Conservation (phyloP, 1,284 basidiomycete species). For the Boletus smithii region DNA sequence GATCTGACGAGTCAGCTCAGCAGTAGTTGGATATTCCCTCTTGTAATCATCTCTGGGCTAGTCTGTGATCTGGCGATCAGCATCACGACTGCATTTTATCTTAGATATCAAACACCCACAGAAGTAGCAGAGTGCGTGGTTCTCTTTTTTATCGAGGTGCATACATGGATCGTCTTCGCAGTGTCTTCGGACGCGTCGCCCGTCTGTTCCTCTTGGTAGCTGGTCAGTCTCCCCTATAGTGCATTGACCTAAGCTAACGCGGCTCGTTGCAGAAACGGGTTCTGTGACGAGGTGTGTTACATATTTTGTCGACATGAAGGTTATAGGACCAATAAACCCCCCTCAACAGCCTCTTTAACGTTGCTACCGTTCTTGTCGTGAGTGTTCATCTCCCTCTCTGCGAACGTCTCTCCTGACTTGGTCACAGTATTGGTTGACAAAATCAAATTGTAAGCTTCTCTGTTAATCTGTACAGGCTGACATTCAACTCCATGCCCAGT, state of each 20-base stretch:
- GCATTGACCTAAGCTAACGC: slow-evolving; percentile 4
- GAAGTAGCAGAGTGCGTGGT: slow-evolving; percentile 9
- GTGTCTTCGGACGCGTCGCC: neutral
- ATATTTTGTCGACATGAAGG: neutral
- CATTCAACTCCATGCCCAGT: slow-evolving; percentile 1
- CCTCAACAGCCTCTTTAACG: slow-evolving; percentile 11
- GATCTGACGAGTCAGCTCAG: slow-evolving; percentile 14
- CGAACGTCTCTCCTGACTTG: neutral
- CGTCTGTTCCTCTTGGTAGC: slow-evolving; percentile 11
- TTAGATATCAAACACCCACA: slow-evolving; percentile 5
- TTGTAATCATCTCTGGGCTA: slow-evolving; percentile 18
- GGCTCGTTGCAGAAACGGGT: slow-evolving; percentile 16
- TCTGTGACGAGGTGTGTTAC: slow-evolving; percentile 15
- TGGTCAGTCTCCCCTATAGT: slow-evolving; percentile 12
- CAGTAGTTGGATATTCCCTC: slow-evolving; percentile 19
- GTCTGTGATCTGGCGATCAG: slow-evolving; percentile 22
- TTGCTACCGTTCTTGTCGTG: slow-evolving; percentile 13
- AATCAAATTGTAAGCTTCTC: slow-evolving; percentile 10
- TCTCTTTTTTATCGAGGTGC: neutral
- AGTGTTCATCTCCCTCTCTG: neutral
- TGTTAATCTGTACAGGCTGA: neutral
- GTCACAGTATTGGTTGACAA: slow-evolving; percentile 22
- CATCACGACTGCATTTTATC: slow-evolving; percentile 9
- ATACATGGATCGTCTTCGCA: neutral
- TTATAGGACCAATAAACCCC: neutral